phyloP scores from a whole-genome alignment of 192 early-diverging fungal genomes.

The Dispira parvispora region DNA sequence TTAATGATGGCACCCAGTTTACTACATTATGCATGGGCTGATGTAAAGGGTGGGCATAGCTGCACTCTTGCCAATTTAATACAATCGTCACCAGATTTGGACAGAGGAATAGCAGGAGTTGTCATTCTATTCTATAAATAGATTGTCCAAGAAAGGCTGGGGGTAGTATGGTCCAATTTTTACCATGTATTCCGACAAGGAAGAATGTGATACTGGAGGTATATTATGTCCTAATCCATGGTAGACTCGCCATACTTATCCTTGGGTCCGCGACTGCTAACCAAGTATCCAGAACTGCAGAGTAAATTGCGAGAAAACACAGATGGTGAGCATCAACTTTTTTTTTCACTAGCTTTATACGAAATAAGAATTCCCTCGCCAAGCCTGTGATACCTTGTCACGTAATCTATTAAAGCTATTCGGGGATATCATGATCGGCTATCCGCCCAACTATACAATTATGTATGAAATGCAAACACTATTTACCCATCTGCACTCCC shows the following conservation, averaged over 20 bases:
- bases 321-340: neutral
- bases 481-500: neutral
- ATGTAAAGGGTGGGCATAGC: no score
- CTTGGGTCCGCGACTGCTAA: neutral
- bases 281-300: conserved; percentile 6
- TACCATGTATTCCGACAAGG: no score
- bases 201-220: no score
- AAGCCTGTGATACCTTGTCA: neutral
- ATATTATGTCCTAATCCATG: neutral
- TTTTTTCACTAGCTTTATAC: neutral
- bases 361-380: neutral
- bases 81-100: no score
- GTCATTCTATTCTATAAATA: neutral
- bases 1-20: neutral
- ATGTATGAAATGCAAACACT: neutral
- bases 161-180: no score
- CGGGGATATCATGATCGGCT: no score
- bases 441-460: neutral
- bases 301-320: neutral
- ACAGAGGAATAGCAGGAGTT: neutral
- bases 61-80: no score
- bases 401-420: neutral
- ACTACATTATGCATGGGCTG: neutral
- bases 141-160: neutral
- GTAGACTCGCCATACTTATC: neutral